phyloP scores from a whole-genome alignment of 345 rosid genomes.

The Salix exigua region DNA sequence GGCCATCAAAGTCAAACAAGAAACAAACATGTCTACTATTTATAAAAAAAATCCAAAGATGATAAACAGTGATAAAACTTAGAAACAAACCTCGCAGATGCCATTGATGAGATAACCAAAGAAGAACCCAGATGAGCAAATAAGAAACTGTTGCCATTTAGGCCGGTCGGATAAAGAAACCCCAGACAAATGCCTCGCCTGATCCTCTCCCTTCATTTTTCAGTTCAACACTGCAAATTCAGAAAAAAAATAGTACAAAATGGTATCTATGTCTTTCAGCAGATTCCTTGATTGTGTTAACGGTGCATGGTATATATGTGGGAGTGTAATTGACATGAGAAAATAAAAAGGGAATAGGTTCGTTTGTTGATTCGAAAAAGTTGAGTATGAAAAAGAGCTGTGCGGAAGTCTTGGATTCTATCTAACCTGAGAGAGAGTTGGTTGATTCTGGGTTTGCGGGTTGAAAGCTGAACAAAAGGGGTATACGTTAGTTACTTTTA shows the following conservation, averaged over 20 bases:
- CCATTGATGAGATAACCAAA: conserved; percentile 94
- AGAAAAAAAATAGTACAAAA: neutral
- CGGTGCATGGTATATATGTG: conserved; percentile 1
- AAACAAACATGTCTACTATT: neutral
- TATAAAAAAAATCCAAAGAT: neutral
- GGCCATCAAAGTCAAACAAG: neutral
- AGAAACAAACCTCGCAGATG: conserved; percentile 69
- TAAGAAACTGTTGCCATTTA: conserved; percentile 76
- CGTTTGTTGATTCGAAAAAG: conserved; percentile 6
- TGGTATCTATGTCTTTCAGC: neutral
- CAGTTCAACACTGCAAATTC: neutral
- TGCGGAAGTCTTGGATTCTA: neutral
- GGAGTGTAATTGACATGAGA: neutral
- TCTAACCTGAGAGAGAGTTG: neutral
- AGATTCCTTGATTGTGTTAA: neutral
- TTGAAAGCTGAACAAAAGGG: neutral
- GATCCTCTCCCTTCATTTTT: conserved; percentile 66
- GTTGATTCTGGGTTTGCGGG: neutral
- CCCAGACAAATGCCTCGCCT: conserved; percentile 58
- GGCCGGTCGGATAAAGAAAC: conserved; percentile 66
- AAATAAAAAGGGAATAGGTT: neutral
- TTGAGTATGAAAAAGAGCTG: conserved; percentile 2
- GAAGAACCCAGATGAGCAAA: conserved; percentile 93
- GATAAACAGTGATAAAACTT: neutral
- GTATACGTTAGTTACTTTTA: neutral